A percentile compares a stretch with the other conserved stretches of the same genome.
Conservation (phyloP, 1,284 basidiomycete genomes). For the Pholiota adiposa region DNA sequence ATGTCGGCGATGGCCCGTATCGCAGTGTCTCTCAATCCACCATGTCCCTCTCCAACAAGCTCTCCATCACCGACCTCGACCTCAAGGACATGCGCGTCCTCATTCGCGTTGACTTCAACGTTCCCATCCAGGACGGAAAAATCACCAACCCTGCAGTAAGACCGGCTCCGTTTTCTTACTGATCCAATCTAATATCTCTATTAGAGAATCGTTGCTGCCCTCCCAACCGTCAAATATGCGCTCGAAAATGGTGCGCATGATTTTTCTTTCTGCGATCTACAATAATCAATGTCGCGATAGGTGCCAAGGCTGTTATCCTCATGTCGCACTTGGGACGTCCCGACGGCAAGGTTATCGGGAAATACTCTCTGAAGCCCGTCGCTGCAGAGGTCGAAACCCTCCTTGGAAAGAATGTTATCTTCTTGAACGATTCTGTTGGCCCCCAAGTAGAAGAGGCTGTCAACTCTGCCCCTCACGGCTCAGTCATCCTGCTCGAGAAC, state of each 20-base stretch:
- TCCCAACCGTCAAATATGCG: conserved; percentile 96
- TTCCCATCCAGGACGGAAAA: conserved; percentile 86
- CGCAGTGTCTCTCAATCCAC: conserved; percentile 34
- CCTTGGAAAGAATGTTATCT: conserved; percentile 75
- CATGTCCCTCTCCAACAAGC: conserved; percentile 97
- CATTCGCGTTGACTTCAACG: conserved; percentile 99
- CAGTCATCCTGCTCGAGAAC: conserved; percentile 96
- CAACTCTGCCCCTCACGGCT: conserved; percentile 69
- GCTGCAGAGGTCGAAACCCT: conserved; percentile 76
- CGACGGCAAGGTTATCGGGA: conserved; percentile 88
- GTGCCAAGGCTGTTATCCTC: conserved; percentile 85
- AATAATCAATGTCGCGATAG: conserved; percentile 43
- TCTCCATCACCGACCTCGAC: conserved; percentile 90
- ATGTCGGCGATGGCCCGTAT: conserved; percentile 24
- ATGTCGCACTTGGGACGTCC: conserved; percentile 99
- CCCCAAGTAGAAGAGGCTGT: conserved; percentile 83
- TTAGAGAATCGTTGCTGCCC: conserved; percentile 93
- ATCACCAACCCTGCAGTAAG: conserved; percentile 97
- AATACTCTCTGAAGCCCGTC: conserved; percentile 93
- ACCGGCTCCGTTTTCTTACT: conserved; percentile 24
- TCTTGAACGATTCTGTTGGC: conserved; percentile 89
- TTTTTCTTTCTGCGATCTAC: conserved; percentile 8
- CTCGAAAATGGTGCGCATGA: conserved; percentile 75
- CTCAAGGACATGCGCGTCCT: conserved; percentile 93
- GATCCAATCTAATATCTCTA: conserved; percentile 17